A percentile compares a stretch with the other conserved stretches of the same genome.
Conservation (phyloP, 352 stramenopile genomes). For the Phytopythium vexans region DNA sequence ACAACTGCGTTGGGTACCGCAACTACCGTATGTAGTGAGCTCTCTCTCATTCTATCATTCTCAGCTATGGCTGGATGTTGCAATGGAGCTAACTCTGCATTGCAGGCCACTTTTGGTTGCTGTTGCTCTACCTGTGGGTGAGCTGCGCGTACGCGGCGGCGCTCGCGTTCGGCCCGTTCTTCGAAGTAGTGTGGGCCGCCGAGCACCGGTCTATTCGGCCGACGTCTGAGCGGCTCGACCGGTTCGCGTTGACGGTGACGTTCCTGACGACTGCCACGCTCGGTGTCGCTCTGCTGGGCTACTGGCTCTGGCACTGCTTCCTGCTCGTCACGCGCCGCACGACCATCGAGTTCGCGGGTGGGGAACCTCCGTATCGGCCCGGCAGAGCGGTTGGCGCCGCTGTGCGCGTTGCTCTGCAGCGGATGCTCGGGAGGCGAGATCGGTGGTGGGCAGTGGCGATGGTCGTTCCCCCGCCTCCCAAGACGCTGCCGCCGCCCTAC, state of each 20-base stretch:
- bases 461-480: conserved; percentile 12
- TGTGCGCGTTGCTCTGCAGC: conserved; percentile 11
- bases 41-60: too few relatives aligned
- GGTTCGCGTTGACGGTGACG: conserved; percentile 28
- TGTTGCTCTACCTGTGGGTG: conserved; percentile 47
- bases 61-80: neutral
- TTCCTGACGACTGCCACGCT: conserved; percentile 36
- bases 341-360: conserved; percentile 32
- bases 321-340: conserved; percentile 39
- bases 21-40: conserved; percentile 74
- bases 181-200: conserved; percentile 6
- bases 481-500: conserved; percentile 13
- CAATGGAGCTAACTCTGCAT: too few relatives aligned
- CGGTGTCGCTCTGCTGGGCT: conserved; percentile 24
- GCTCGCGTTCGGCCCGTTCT: conserved; percentile 29
- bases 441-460: conserved; percentile 24
- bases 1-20: conserved; percentile 96
- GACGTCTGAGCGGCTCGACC: conserved; percentile 17
- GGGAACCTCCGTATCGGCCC: conserved; percentile 6
- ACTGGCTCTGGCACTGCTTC: conserved; percentile 45
- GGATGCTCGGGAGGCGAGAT: conserved; percentile 26
- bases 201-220: neutral
- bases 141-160: conserved; percentile 37
- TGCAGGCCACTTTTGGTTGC: conserved; percentile 41
- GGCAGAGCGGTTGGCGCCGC: conserved; percentile 12